These are phyloP conservation scores for Calcarisporium arbuscula DNA, from an alignment of 2,329 filamentous ascomycete genomes.

Conservation along the genomic window DNA sequence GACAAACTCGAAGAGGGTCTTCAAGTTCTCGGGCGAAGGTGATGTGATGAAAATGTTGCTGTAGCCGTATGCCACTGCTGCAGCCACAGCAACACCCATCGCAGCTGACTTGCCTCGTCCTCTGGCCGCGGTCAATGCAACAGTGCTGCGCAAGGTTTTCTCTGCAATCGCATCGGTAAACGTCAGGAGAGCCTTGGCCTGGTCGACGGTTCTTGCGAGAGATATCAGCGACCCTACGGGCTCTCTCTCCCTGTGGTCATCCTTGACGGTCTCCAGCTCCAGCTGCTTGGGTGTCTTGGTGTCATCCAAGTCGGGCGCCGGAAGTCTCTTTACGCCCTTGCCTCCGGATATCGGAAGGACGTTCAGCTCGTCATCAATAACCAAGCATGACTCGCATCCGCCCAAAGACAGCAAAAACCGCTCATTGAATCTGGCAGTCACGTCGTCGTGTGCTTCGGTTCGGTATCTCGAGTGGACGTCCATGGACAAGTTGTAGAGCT, in stretches of 20 bases:
- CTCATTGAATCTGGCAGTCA: slow-evolving; percentile 95
- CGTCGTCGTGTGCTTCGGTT: slow-evolving; percentile 92
- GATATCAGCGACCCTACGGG: slow-evolving; percentile 79
- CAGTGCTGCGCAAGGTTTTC: slow-evolving; percentile 90
- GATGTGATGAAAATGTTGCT: slow-evolving; percentile 99
- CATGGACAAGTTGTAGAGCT: slow-evolving; percentile 95
- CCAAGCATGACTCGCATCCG: slow-evolving; percentile 89
- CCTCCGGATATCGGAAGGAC: slow-evolving; percentile 94
- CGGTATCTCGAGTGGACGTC: slow-evolving; percentile 95
- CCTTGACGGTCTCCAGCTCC: slow-evolving; percentile 83
- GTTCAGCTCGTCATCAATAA: slow-evolving; percentile 96
- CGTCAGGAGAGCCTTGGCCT: slow-evolving; percentile 92
- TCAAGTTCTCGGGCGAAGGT: slow-evolving; percentile 94
- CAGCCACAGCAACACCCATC: slow-evolving; percentile 87
- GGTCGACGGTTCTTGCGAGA: slow-evolving; percentile 85
- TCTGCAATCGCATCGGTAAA: slow-evolving; percentile 96
- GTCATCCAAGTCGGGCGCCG: slow-evolving; percentile 67
- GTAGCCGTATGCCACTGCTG: slow-evolving; percentile 91
- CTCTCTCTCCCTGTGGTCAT: slow-evolving; percentile 76
- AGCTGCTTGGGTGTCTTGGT: slow-evolving; percentile 64
- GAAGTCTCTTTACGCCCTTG: slow-evolving; percentile 78
- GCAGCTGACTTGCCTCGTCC: slow-evolving; percentile 96
- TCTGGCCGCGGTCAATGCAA: slow-evolving; percentile 86
- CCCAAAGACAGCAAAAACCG: slow-evolving; percentile 92
- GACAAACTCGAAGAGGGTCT: slow-evolving; percentile 95